These are phyloP conservation scores for Rachicladosporium sp. DNA, from an alignment of 2,329 filamentous ascomycete genomes.

Conservation along the genomic window DNA sequence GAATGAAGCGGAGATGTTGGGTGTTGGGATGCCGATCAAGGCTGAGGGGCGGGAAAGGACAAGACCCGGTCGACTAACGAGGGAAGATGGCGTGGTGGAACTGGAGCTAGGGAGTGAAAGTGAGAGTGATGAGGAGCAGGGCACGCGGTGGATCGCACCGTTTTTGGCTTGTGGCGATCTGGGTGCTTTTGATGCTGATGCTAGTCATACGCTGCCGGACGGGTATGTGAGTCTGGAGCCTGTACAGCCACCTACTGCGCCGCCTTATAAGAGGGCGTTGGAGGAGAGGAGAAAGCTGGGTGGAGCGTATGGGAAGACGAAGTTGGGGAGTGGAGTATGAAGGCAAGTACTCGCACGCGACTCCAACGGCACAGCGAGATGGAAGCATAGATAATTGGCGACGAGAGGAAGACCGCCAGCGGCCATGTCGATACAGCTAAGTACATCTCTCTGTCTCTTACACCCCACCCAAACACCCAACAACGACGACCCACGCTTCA, in stretches of 20 bases:
- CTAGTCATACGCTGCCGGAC: slow-evolving; percentile 79
- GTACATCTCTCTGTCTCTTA: no score
- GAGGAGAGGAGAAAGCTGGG: slow-evolving; percentile 68
- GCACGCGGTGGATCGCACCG: slow-evolving; percentile 73
- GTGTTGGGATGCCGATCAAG: slow-evolving; percentile 46
- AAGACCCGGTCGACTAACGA: slow-evolving; percentile 19
- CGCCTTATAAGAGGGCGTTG: slow-evolving; percentile 83
- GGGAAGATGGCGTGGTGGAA: slow-evolving; percentile 37
- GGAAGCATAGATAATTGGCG: no score
- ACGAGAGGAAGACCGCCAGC: no score
- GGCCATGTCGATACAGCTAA: no score
- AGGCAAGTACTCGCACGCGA: no score
- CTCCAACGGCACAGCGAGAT: no score
- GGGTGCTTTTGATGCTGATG: slow-evolving; percentile 89
- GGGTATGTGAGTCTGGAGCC: slow-evolving; percentile 81
- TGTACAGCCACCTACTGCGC: slow-evolving; percentile 87
- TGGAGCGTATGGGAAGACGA: slow-evolving; percentile 68
- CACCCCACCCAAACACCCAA: no score
- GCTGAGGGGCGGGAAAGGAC: slow-evolving; percentile 8
- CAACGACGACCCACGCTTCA: no score
- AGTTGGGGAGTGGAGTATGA: slow-evolving; percentile 17
- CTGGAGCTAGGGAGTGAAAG: slow-evolving; percentile 34
- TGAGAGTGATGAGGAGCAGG: slow-evolving; percentile 23
- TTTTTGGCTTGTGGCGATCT: slow-evolving; percentile 97
- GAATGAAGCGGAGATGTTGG: slow-evolving; percentile 52